Evolutionary conservation across 2,329 filamentous ascomycete species (phyloP).

Genomic region (Monilinia aucupariae): DNA sequence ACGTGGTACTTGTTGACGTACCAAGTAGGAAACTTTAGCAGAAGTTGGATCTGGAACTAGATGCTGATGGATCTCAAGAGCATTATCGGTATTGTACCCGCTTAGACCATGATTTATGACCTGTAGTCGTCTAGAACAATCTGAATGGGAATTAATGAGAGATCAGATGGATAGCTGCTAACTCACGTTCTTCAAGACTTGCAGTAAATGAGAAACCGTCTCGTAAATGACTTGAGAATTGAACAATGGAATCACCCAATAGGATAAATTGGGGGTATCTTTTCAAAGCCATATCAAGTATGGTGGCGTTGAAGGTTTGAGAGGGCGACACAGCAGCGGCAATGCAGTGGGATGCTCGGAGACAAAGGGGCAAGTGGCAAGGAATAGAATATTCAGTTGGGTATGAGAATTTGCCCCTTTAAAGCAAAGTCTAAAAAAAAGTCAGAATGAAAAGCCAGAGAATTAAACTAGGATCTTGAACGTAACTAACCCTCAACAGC

Average conservation of each 20-base stretch:
- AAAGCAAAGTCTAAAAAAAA: no score
- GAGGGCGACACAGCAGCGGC: neutral
- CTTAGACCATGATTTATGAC: slow-evolving; percentile 80
- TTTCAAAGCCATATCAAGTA: slow-evolving; percentile 6
- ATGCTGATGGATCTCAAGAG: slow-evolving; percentile 60
- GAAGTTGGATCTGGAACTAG: slow-evolving; percentile 63
- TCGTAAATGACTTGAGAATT: slow-evolving; percentile 56
- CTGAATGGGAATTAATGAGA: slow-evolving; percentile 40
- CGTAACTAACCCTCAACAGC: no score
- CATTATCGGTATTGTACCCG: slow-evolving; percentile 78
- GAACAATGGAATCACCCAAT: slow-evolving; percentile 85
- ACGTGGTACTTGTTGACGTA: slow-evolving; percentile 27
- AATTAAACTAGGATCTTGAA: no score
- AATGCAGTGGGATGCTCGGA: neutral
- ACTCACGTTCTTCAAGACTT: slow-evolving; percentile 43
- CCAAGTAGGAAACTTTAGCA: slow-evolving; percentile 59
- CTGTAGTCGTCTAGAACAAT: slow-evolving; percentile 71
- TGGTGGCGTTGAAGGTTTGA: neutral
- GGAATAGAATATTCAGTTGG: neutral
- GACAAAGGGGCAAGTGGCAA: neutral
- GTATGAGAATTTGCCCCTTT: no score
- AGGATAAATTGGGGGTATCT: slow-evolving; percentile 59
- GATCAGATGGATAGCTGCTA: slow-evolving; percentile 18
- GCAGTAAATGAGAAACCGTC: slow-evolving; percentile 71
- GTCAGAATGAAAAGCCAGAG: no score